Evolutionary conservation across 768 basidiomycete species (phyloP), one percentile per base, ranked within the genome.

Genomic region (Mycena amicta): DNA sequence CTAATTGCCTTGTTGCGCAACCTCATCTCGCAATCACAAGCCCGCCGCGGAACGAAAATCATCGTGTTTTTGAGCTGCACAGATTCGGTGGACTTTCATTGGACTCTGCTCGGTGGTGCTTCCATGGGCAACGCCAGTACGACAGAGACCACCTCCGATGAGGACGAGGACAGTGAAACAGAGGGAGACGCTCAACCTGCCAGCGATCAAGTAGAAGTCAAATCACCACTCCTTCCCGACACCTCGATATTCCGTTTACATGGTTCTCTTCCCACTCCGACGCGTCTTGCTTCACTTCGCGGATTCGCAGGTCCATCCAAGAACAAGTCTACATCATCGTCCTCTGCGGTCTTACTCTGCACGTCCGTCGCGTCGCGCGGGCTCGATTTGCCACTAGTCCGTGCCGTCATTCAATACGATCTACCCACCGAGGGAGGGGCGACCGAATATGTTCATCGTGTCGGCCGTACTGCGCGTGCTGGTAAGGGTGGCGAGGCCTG

Each of bases 331-430:
- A 50, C 62, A 43, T 56, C 66, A 15, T 56, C 75, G 3, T 71
- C 74, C 0, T 82, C 86, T 3, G 87, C 95, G 1, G 82, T 99
- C 50, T 81, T 99, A 3, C 80, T 98, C 45, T 98, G 95, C 71
- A 99, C 97, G 1, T 96, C 94, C 8, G 95, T 99, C 52, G 97
- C 97, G 2, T 95, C 97, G n/a, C 93, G 97, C 69, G 97, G 97
- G 69, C 83, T 99, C 25, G 96, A 98, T 74, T 78, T 99, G 26
- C 95, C 95, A 4, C 82, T 92, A n/a, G 95, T 98, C 5, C 88
- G 90, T 31, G 92, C 93, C 2, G 95, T 99, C 60, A 76, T 98
- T 29, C 97, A 99, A 69, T 97, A 97, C 68, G 97, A 99, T 70
- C 83, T 98, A 22, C 96, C 97, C 0, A 98, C 97, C 0, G 97